Base-by-base conservation (phyloP, 2,329 filamentous ascomycete genomes). In the Aspergillus floridensis region DNA sequence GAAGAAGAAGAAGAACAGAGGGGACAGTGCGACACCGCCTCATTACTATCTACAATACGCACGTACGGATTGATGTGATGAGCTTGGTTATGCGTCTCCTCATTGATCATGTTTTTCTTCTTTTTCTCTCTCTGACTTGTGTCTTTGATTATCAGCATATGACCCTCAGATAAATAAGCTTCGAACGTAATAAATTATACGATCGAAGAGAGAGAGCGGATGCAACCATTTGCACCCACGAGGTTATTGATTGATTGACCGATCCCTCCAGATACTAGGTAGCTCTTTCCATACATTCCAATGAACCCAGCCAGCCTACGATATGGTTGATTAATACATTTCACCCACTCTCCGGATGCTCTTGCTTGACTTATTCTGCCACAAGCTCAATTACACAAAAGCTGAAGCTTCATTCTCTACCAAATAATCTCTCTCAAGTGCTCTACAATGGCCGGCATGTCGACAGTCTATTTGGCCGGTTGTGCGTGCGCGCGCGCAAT, bases 1-100 rank as follows among this genome's bases (percentile, higher is more conserved):
- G n/a, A n/a, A n/a, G n/a, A n/a, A n/a, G n/a, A 8, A 29, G 44
- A 48, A n/a, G 49, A 19, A 31, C 19, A 21, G 32, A 48, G 26
- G 29, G 32, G 35, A 46, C 56, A 53, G 56, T 54, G 53, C 53
- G 53, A 47, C 48, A 59, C 57, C 53, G 53, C 53, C 53, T 55
- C 53, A 55, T 55, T 46, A 52, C 49, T 52, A 52, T 19, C 6
- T 29, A 29, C 26, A 29, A 8, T 29, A 29, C 26, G 7, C 26
- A 29, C 26, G 26, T 35, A 50, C 49, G 11, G 12, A 49, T 12
- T 26, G 5, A 31, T 32, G 49, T 12, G 26, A 22, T 46, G 22
- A 44, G 19, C 24, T 26, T 49, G 6, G 16, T 12, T 49, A n/a
- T 49, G 16, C 38, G 14, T 6, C n/a, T 14, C 3, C 16, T n/a